Evolutionary conservation across 352 stramenopile genomes (phyloP), one percentile per base, ranked within the genome.

Genomic region (Phytopythium boreale): DNA sequence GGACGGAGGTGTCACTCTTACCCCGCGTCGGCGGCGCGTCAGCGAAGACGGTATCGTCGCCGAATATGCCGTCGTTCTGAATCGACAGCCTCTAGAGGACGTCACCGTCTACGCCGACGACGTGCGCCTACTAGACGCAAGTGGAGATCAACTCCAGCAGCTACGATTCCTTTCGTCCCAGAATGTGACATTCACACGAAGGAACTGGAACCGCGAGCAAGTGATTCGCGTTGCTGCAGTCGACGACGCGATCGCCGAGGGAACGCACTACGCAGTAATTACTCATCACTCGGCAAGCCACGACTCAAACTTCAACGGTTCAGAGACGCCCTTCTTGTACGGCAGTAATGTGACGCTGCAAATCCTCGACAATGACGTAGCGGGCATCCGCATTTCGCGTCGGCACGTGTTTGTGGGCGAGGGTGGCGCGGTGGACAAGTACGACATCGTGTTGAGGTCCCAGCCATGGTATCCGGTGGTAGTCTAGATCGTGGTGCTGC

Each of bases 151-250:
- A 0, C 63, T 88, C n/a, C 71, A 87, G 47, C 82, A 91, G 34
- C 61, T 91, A 2, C 26, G 59, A 15, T 77, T 86, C 36, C 44
- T 80, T 43, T 62, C 70, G 0, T 62, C 61, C 5, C 58, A 80
- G 17, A 36, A 58, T 27, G 53, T 89, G 14, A 57, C 62, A 5
- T 92, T 92, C 64, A 89, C 79, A 0, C 59, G 49, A 14, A 59
- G n/a, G 5, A 85, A 87, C 27, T 93, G 84, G 84, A 92, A 92
- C 41, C 69, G 71, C 14, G 81, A 90, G 36, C 84, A 93, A 60
- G 47, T 78, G n/a, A 73, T 93, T 27, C 70, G 63, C 1, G 71
- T 93, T 10, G 44, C 62, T 10, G 79, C 84, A 15, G 66, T 92
- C 4, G 77, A 93, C 57, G 84, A 93, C 44, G 50, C 27, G 0